Evolutionary conservation across 2,329 filamentous ascomycete genomes (phyloP).

Genomic region (Hymenoscyphus scutula): DNA sequence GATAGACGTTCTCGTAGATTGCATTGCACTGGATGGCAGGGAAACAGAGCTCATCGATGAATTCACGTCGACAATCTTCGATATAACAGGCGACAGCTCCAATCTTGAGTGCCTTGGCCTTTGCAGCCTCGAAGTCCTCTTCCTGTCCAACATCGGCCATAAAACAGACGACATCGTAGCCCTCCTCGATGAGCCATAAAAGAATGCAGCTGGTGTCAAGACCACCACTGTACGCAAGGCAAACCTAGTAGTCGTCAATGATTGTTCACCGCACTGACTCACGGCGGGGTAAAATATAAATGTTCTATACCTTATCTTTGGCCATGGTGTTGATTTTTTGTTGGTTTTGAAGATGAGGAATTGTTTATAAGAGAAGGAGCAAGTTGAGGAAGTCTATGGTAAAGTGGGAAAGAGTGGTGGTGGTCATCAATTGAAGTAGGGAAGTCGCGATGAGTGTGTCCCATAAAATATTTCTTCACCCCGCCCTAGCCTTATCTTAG

Average conservation of each 20-base stretch:
- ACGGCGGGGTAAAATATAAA: slow-evolving; percentile 2
- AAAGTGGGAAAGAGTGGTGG: neutral
- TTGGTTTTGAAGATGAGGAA: neutral
- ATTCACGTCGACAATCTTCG: slow-evolving; percentile 68
- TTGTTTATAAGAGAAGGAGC: neutral
- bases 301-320: slow-evolving; percentile 14
- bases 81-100: slow-evolving; percentile 41
- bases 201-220: slow-evolving; percentile 46
- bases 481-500: slow-evolving; percentile 14
- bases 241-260: slow-evolving; percentile 35
- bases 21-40: slow-evolving; percentile 73
- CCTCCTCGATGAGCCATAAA: slow-evolving; percentile 48
- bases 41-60: slow-evolving; percentile 74
- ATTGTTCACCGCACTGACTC: slow-evolving; percentile 7
- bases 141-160: slow-evolving; percentile 73
- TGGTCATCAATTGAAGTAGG: slow-evolving; percentile 11
- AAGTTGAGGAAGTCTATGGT: neutral
- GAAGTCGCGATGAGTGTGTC: neutral
- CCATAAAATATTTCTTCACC: slow-evolving; percentile 13
- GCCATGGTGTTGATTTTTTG: slow-evolving; percentile 13
- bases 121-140: slow-evolving; percentile 71
- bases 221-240: slow-evolving; percentile 45
- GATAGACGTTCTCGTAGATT: slow-evolving; percentile 66
- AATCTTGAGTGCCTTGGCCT: slow-evolving; percentile 62
- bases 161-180: slow-evolving; percentile 48